These are phyloP conservation scores for Mayamaea pseudoterrestris DNA, from an alignment of 108 stramenopile species.

Conservation along the genomic window DNA sequence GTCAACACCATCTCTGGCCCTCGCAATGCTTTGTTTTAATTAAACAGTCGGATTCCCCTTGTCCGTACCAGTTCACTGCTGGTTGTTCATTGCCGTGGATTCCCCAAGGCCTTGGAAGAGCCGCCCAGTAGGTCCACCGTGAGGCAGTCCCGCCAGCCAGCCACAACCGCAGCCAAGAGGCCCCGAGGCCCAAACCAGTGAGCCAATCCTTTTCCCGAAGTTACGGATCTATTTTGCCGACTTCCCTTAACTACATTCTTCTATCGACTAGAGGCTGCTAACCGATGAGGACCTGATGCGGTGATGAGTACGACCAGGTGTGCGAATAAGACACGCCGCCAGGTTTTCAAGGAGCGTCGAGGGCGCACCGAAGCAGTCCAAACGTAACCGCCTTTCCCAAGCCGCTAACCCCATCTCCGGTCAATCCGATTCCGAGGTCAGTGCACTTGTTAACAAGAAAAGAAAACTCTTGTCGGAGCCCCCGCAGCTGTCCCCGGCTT, in stretches of 20 bases:
- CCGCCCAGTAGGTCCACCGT: slow-evolving; percentile 28
- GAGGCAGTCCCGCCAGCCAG: slow-evolving; percentile 50
- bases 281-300: slow-evolving; percentile 98
- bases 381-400: slow-evolving; percentile 82
- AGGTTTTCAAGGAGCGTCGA: slow-evolving; percentile 86
- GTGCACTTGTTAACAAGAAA: slow-evolving; percentile 84
- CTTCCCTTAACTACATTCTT: slow-evolving; percentile 91
- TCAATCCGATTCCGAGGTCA: slow-evolving; percentile 85
- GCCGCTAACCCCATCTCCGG: slow-evolving; percentile 76
- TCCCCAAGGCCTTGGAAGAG: slow-evolving; percentile 40
- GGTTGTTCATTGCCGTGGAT: slow-evolving; percentile 73
- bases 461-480: slow-evolving; percentile 88
- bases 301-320: slow-evolving; percentile 88
- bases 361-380: slow-evolving; percentile 66
- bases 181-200: slow-evolving; percentile 73
- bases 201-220: slow-evolving; percentile 85
- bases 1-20: slow-evolving; percentile 78
- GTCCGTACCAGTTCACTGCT: slow-evolving; percentile 78
- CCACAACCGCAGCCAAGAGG: slow-evolving; percentile 47
- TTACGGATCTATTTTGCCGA: slow-evolving; percentile 84
- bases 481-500: slow-evolving; percentile 79
- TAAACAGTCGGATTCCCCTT: slow-evolving; percentile 85
- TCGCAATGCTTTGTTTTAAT: slow-evolving; percentile 86
- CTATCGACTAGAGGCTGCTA: slow-evolving; percentile 94
- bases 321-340: slow-evolving; percentile 76